These are phyloP conservation scores for Paramecium caudatum DNA, from an alignment of 73 alveolate species.

Conservation along the genomic window DNA sequence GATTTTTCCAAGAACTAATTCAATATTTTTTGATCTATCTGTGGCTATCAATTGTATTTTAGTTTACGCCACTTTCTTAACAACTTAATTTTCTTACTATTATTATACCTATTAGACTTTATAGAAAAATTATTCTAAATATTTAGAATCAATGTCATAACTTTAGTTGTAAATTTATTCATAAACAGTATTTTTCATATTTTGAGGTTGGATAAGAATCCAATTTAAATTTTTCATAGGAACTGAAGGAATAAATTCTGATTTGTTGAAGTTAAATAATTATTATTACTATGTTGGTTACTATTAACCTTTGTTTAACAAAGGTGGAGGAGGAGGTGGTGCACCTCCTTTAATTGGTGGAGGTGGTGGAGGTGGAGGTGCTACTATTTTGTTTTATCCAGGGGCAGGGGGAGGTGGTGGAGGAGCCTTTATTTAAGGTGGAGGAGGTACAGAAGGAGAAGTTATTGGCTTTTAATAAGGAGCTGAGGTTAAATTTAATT, in stretches of 20 bases:
- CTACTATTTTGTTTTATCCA: not conserved
- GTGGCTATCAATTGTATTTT: conserved; percentile 18
- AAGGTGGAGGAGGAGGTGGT: conserved; percentile 64
- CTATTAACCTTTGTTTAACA: not conserved
- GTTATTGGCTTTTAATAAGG: conserved; percentile 82
- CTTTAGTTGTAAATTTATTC: not conserved
- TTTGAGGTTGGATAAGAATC: conserved; percentile 17
- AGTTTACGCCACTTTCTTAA: not conserved
- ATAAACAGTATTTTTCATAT: conserved; percentile 36
- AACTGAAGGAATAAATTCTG: conserved; percentile 13
- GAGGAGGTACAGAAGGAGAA: not conserved
- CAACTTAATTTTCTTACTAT: not conserved
- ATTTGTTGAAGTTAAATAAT: not conserved
- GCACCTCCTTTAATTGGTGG: not conserved
- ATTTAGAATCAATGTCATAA: conserved; percentile 13
- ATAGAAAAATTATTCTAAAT: not conserved
- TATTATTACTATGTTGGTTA: not conserved
- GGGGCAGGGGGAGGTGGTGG: conserved; percentile 59
- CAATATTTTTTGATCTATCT: conserved; percentile 59
- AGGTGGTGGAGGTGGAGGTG: conserved; percentile 64
- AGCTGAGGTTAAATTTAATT: conserved; percentile 94
- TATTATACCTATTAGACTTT: not conserved
- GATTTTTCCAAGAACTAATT: conserved; percentile 54
- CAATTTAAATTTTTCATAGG: conserved; percentile 55
- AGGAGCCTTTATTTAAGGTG: not conserved